phyloP scores from a whole-genome alignment of 495 filamentous ascomycete species.

The Massariosphaeria phaeospora region DNA sequence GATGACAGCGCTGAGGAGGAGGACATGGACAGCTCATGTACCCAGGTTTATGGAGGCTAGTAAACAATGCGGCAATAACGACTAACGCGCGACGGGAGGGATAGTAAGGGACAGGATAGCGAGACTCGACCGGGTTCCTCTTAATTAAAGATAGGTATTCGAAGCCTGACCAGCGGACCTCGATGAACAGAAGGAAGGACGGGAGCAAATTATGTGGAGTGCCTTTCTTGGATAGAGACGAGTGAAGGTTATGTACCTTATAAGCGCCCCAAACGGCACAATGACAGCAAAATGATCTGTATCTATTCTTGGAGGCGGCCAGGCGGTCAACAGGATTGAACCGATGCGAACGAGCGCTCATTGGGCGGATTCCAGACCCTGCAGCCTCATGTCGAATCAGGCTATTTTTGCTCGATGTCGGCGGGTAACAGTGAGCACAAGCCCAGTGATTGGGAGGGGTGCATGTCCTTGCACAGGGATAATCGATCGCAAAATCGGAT shows the following conservation, averaged over 20 bases:
- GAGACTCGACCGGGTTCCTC: constrained; percentile 34
- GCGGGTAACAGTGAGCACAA: constrained; percentile 21
- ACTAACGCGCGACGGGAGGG: constrained; percentile 35
- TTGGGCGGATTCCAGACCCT: constrained; percentile 20
- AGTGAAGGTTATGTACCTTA: constrained; percentile 38
- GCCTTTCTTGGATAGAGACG: constrained; percentile 23
- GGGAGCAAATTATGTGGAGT: constrained; percentile 42
- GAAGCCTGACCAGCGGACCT: constrained; percentile 39
- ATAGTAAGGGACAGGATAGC: constrained; percentile 35
- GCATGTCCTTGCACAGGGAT: no score
- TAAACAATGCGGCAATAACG: constrained; percentile 35
- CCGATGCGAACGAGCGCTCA: constrained; percentile 16
- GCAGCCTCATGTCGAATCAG: constrained; percentile 8
- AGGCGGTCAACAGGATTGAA: constrained; percentile 9
- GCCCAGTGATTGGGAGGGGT: no score
- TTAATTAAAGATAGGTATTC: constrained; percentile 42
- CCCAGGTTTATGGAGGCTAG: constrained; percentile 32
- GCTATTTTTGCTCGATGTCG: constrained; percentile 37
- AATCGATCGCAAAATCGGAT: constrained; percentile 1
- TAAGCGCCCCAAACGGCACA: constrained; percentile 36
- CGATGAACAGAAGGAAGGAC: constrained; percentile 27
- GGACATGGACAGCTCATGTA: constrained; percentile 34
- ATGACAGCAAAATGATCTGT: constrained; percentile 33
- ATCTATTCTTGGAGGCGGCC: constrained; percentile 39
- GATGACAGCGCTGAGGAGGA: constrained; percentile 31